Evolutionary conservation across 805 yeast species (phyloP), one percentile per base, ranked within the genome.

Genomic region (Ogataea degrootiae): DNA sequence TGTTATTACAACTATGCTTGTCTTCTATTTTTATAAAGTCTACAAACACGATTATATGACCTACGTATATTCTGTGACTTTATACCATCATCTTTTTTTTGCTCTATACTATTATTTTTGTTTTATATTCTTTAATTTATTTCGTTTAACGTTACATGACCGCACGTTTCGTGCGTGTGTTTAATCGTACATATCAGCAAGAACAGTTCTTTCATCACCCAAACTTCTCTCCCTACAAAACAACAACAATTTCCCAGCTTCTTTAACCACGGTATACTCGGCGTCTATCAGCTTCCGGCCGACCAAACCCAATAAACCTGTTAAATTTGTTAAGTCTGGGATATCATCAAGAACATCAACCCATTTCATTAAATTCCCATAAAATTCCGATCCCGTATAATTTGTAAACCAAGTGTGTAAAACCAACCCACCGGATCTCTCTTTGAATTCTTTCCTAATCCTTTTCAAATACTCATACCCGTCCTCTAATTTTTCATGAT

Each of bases 241-340:
- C 43, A 67, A 62, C 41, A 82, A 65, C 48, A 83, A 63, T 45
- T 72, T 71, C 1, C 82, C 73, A 51, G 78, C 72, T 57, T 83
- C 89, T 41, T 67, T 66, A 12, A 82, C 82, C 44, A 82, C 66
- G 41, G 78, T 79, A 80, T 83, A 83, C 43, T 73, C 71, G 44
- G 77, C 70, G 17, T 60, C 61, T 33, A 59, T 60, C 48, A 74
- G 67, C 35, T 68, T 60, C n/a, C 63, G 61, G 14, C 75, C 69
- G 41, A 79, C 69, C 49, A 75, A 55, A 42, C 67, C 68, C 51
- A 83, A 59, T 41, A 85, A 60, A 1, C 91, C 91, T 11, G 77
- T 75, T 29, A 82, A 65, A 43, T 77, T 67, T 48, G 80, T 72
- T 56, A 71, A 74, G 47, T 73, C 68, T 29, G 65, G 60, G 16